Evolutionary conservation across 495 filamentous ascomycete genomes (phyloP).

Genomic region (Astrothelium subdiscretum): DNA sequence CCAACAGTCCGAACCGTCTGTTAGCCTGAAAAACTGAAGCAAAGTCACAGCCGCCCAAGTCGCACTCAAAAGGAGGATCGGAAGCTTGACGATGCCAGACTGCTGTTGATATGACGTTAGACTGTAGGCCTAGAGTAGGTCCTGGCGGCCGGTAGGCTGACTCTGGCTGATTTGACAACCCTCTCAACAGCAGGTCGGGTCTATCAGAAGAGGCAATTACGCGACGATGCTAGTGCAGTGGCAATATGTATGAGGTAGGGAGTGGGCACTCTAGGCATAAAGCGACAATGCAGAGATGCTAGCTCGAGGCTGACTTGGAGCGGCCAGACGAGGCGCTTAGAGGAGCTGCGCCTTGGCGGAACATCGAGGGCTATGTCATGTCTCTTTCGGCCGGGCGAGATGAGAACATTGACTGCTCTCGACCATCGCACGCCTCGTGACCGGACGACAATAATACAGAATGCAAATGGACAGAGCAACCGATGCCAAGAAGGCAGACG

Average conservation of each 20-base stretch:
- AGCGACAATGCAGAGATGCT: background rate
- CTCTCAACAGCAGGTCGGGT: background rate
- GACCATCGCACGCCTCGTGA: background rate
- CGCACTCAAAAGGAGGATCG: background rate
- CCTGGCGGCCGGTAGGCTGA: background rate
- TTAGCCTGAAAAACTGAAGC: background rate
- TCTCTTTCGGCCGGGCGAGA: background rate
- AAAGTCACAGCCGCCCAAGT: background rate
- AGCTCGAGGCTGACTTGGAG: background rate
- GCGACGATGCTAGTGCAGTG: background rate
- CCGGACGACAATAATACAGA: background rate
- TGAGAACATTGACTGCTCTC: background rate
- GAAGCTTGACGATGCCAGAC: background rate
- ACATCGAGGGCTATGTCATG: background rate
- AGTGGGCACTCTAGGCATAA: background rate
- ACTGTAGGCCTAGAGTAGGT: background rate
- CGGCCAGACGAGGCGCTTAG: background rate
- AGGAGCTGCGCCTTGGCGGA: constrained; percentile 1
- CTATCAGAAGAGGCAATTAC: background rate
- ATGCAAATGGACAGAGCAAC: background rate
- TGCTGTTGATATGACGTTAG: background rate
- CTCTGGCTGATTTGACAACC: background rate
- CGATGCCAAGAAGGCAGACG: background rate
- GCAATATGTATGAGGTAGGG: background rate
- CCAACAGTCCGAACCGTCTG: background rate